phyloP scores from a whole-genome alignment of 371 early-diverging fungal genomes.

The Amoeboradix gromovi region DNA sequence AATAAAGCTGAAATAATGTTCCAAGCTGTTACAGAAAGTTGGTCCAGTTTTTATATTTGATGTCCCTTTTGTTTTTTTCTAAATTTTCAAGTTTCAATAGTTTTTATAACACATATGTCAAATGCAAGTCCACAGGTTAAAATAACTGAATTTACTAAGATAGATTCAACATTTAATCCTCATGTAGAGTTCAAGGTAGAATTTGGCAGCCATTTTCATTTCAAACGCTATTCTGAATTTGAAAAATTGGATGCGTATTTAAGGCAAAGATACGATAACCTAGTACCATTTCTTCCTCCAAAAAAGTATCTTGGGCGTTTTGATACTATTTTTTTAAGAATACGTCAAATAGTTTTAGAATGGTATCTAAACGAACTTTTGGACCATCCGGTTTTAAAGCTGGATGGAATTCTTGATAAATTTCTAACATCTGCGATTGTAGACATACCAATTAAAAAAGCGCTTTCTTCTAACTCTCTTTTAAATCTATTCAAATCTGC shows the following conservation, averaged over 20 bases:
- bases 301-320: not conserved
- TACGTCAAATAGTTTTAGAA: not conserved
- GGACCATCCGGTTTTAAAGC: not conserved
- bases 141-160: not conserved
- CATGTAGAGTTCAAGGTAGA: not conserved
- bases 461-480: not conserved
- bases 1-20: too few relatives aligned
- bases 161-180: not conserved
- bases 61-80: too few relatives aligned
- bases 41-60: too few relatives aligned
- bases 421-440: not conserved
- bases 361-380: not conserved
- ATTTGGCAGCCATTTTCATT: not conserved
- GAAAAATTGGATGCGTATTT: not conserved
- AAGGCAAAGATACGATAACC: not conserved
- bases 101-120: too few relatives aligned
- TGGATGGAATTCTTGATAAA: not conserved
- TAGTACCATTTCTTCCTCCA: not conserved
- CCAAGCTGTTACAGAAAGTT: too few relatives aligned
- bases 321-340: not conserved
- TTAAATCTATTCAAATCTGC: not conserved
- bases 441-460: not conserved
- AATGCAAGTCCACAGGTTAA: not conserved
- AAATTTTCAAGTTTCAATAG: too few relatives aligned
- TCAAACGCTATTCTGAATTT: not conserved